phyloP scores from a whole-genome alignment of 345 rosid genomes.

The Lepidium africanum region DNA sequence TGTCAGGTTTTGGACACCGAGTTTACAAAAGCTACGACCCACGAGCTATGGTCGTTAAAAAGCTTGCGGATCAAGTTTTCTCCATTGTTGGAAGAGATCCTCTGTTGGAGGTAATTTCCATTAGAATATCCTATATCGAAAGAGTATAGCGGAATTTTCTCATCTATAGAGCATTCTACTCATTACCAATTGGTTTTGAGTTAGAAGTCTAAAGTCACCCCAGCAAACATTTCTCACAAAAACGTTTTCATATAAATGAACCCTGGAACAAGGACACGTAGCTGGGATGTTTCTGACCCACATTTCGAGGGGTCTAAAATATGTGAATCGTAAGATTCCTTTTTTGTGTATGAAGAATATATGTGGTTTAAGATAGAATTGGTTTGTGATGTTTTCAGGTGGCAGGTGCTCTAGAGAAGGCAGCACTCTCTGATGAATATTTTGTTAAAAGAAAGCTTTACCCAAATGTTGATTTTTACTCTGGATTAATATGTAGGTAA shows the following conservation, averaged over 20 bases:
- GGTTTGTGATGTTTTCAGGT: conserved; percentile 40
- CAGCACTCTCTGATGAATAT: conserved; percentile 80
- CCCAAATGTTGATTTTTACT: conserved; percentile 96
- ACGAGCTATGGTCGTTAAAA: conserved; percentile 70
- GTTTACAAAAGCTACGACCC: conserved; percentile 95
- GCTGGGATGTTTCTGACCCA: too few relatives aligned
- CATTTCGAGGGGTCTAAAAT: too few relatives aligned
- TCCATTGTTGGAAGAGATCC: conserved; percentile 92
- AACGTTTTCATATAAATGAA: too few relatives aligned
- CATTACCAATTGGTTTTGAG: too few relatives aligned
- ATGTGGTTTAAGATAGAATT: background rate
- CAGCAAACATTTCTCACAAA: too few relatives aligned
- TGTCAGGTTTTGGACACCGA: conserved; percentile 97
- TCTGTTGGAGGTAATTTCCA: conserved; percentile 59
- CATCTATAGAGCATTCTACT: too few relatives aligned
- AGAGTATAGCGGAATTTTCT: too few relatives aligned
- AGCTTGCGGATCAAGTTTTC: conserved; percentile 87
- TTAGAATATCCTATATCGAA: too few relatives aligned
- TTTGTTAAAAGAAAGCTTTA: conserved; percentile 79
- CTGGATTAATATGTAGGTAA: conserved; percentile 84
- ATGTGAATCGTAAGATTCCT: too few relatives aligned
- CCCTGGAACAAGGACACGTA: too few relatives aligned
- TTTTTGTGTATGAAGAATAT: background rate
- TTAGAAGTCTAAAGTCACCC: too few relatives aligned
- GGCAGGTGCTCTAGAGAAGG: conserved; percentile 84